phyloP scores from a whole-genome alignment of 2,329 filamentous ascomycete species.

The Zymoseptoria ardabiliae region DNA sequence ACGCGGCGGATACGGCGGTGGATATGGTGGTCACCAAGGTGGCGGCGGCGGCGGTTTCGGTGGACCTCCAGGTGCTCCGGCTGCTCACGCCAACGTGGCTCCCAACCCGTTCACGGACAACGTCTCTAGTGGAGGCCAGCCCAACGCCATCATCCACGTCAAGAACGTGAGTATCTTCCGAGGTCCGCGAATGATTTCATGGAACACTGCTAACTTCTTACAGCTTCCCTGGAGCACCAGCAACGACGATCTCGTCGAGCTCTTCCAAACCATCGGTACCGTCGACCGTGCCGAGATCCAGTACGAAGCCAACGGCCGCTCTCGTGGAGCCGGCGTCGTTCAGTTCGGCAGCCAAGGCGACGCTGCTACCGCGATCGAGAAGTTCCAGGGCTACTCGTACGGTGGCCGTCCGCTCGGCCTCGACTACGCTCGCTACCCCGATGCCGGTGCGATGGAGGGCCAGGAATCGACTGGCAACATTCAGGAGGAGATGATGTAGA shows the following conservation, averaged over 20 bases:
- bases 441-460: conserved; percentile 71
- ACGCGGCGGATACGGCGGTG: conserved; percentile 43
- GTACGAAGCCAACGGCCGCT: conserved; percentile 93
- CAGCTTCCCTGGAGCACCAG: conserved; percentile 98
- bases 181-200: conserved; percentile 12
- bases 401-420: conserved; percentile 88
- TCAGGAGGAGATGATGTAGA: conserved; percentile 96
- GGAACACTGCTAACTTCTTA: conserved; percentile 24
- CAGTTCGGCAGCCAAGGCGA: conserved; percentile 78
- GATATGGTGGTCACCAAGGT: conserved; percentile 43
- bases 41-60: conserved; percentile 53
- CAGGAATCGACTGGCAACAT: conserved; percentile 63
- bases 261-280: conserved; percentile 96
- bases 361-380: conserved; percentile 87
- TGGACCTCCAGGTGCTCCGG: conserved; percentile 40
- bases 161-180: conserved; percentile 68
- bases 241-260: conserved; percentile 92
- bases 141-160: conserved; percentile 80
- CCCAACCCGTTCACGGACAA: conserved; percentile 93
- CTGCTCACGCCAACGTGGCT: conserved; percentile 34
- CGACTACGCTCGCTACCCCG: conserved; percentile 89
- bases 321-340: conserved; percentile 91
- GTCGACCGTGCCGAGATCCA: conserved; percentile 99
- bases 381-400: conserved; percentile 97
- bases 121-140: conserved; percentile 78